Percentiles rank a stretch among this genome's conserved stretches.
Evolutionary conservation across 495 filamentous ascomycete species (phyloP).

Genomic region (Trichoderma reesei): DNA sequence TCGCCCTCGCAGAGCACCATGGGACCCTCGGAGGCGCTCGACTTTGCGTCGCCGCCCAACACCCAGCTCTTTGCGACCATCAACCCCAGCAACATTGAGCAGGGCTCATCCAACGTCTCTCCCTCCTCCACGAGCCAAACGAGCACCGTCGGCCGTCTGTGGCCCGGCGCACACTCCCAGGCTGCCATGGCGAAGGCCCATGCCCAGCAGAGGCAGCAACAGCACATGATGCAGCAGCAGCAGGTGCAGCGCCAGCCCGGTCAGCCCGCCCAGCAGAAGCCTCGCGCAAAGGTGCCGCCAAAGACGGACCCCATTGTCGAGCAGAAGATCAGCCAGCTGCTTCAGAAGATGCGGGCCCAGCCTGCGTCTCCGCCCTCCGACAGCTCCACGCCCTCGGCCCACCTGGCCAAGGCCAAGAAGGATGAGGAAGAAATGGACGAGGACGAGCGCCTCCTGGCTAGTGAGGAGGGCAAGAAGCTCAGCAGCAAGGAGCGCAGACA

Average conservation of each 20-base stretch:
- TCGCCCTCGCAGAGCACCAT: slow-evolving; percentile 35
- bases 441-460: slow-evolving; percentile 84
- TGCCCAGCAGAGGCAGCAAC: slow-evolving; percentile 57
- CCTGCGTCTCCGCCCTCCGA: slow-evolving; percentile 34
- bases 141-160: slow-evolving; percentile 59
- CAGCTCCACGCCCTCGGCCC: slow-evolving; percentile 43
- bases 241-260: slow-evolving; percentile 30
- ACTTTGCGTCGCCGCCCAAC: slow-evolving; percentile 45
- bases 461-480: slow-evolving; percentile 95
- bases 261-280: slow-evolving; percentile 20
- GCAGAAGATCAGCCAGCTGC: slow-evolving; percentile 74
- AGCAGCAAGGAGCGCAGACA: slow-evolving; percentile 90
- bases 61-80: slow-evolving; percentile 44
- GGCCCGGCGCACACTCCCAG: slow-evolving; percentile 86
- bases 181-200: slow-evolving; percentile 71
- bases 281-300: slow-evolving; percentile 37
- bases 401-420: slow-evolving; percentile 55
- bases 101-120: slow-evolving; percentile 31
- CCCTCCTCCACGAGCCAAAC: slow-evolving; percentile 32
- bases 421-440: slow-evolving; percentile 98
- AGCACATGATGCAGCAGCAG: slow-evolving; percentile 30
- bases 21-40: slow-evolving; percentile 49
- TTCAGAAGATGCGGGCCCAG: slow-evolving; percentile 73
- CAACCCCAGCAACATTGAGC: slow-evolving; percentile 60
- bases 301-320: slow-evolving; percentile 60